Evolutionary conservation across 148 eudicot genomes (phyloP), one percentile per base, ranked within the genome.

Genomic region (Rheum nobile): DNA sequence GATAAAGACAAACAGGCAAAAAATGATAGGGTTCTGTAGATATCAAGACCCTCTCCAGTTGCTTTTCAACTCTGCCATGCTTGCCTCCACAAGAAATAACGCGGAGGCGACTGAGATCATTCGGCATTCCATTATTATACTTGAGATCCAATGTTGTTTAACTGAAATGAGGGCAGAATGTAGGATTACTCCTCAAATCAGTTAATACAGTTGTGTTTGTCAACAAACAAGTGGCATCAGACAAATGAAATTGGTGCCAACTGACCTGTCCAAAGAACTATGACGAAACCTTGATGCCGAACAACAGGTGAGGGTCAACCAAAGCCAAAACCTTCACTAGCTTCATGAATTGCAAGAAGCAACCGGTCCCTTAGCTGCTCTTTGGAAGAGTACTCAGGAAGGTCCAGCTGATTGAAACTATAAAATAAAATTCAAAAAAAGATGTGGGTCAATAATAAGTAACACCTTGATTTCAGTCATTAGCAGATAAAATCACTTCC

Each of bases 241-340:
- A 57, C 1, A 4, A 12, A 11, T 29, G n/a, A 16, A 65, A 50
- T 6, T 13, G 70, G 34, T 65, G 70, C 13, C 70, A 61, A 34
- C 41, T 65, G 14, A 65, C 70, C 4, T 65, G 38, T 32, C 41
- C 70, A 65, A 65, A 31, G 38, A 65, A 31, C 32, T 32, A 55
- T 55, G 70, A 65, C 38, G 10, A 65, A 65, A 65, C 5, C 9
- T 34, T 31, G 22, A 65, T 65, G 70, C 69, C 69, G 69, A 16
- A 61, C 4, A 17, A 26, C 4, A 29, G 19, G 16, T 28, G 70
- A 31, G 14, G 17, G 38, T 88, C 82, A 96, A 72, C 99, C 99
- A 82, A 96, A 96, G 44, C 99, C 99, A 85, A 96, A 96, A 22
- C 99, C 99, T 84, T 96, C 99, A 79, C 96, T 96, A 55, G 96